Conservation (phyloP, 768 basidiomycete species). For the Boletales sp. region DNA sequence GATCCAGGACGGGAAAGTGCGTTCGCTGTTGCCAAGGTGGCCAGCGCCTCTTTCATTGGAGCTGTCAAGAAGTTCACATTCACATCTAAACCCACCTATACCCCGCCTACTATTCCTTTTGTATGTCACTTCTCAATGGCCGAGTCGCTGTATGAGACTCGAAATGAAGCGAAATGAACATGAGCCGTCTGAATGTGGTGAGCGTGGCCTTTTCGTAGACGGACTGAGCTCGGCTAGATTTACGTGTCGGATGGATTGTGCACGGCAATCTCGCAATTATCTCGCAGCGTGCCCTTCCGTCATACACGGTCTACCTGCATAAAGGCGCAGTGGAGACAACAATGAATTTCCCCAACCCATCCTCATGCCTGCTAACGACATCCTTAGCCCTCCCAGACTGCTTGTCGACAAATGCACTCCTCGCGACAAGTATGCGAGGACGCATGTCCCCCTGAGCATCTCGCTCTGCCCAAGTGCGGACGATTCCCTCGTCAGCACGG, state of each 20-base stretch:
- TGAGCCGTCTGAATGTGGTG: slow-evolving; percentile 1
- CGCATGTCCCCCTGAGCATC: slow-evolving; percentile 26
- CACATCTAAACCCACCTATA: slow-evolving; percentile 25
- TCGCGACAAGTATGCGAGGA: slow-evolving; percentile 32
- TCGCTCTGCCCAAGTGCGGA: slow-evolving; percentile 27
- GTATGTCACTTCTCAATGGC: slow-evolving; percentile 11
- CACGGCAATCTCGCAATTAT: slow-evolving; percentile 14
- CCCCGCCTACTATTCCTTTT: slow-evolving; percentile 13
- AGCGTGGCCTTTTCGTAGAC: neutral
- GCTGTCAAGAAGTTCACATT: slow-evolving; percentile 8
- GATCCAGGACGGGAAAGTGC: slow-evolving; percentile 4
- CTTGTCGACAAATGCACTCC: slow-evolving; percentile 33
- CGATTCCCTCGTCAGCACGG: slow-evolving; percentile 22
- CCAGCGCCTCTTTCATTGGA: slow-evolving; percentile 14
- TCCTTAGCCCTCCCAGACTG: slow-evolving; percentile 24
- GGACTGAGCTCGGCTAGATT: slow-evolving; percentile 20
- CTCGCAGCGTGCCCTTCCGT: slow-evolving; percentile 8
- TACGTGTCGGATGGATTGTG: slow-evolving; percentile 21
- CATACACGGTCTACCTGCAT: slow-evolving; percentile 13
- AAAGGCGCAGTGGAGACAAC: slow-evolving; percentile 16
- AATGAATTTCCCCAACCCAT: neutral
- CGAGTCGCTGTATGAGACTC: slow-evolving; percentile 14
- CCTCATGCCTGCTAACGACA: slow-evolving; percentile 4
- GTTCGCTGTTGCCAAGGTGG: slow-evolving; percentile 27
- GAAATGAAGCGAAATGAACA: slow-evolving; percentile 18